A percentile compares a stretch with the other conserved stretches of the same genome.
Conservation (phyloP, 176 grass and related monocot species). For the Ensete ventricosum region DNA sequence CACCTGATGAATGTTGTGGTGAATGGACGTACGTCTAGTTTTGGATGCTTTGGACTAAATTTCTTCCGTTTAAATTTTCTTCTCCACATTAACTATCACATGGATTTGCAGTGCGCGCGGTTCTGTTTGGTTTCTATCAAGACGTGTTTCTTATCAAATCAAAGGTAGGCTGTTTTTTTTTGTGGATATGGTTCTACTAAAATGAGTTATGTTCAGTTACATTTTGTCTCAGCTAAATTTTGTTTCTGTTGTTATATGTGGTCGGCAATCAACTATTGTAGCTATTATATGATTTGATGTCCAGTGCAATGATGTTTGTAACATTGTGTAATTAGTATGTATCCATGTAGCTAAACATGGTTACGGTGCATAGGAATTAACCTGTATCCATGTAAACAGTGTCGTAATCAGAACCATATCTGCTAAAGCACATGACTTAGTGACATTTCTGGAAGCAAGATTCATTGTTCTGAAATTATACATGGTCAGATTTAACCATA, state of each 20-base stretch:
- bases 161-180: constrained; percentile 9
- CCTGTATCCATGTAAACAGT: too few relatives aligned
- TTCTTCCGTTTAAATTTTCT: neutral
- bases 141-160: constrained; percentile 21
- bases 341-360: neutral
- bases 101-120: constrained; percentile 23
- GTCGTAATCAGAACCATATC: too few relatives aligned
- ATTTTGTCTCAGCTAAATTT: too few relatives aligned
- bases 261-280: neutral
- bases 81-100: constrained; percentile 2
- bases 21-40: constrained; percentile 45
- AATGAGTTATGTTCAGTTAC: neutral
- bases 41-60: constrained; percentile 2
- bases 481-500: too few relatives aligned
- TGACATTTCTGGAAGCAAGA: neutral
- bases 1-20: constrained; percentile 83
- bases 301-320: neutral
- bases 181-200: neutral
- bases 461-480: neutral
- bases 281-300: too few relatives aligned
- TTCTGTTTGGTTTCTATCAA: constrained; percentile 4
- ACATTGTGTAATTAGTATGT: neutral
- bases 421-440: neutral
- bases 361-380: too few relatives aligned
- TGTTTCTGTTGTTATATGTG: neutral